These are phyloP conservation scores for Platismatia glauca DNA, from an alignment of 495 filamentous ascomycete species.

Conservation along the genomic window DNA sequence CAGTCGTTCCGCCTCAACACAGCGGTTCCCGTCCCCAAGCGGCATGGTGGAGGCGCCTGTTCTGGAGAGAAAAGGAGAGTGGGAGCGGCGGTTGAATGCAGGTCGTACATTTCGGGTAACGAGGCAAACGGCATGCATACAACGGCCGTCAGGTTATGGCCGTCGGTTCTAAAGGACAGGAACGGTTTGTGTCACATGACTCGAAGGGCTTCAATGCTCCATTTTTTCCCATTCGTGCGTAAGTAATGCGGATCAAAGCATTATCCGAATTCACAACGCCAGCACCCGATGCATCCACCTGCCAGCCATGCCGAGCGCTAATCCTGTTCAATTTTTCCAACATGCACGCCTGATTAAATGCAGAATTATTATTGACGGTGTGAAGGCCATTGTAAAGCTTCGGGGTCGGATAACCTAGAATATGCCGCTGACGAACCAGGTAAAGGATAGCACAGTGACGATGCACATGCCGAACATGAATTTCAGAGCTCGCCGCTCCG, in stretches of 20 bases:
- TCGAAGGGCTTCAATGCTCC: not conserved
- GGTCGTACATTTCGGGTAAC: not conserved
- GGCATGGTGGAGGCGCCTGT: not conserved
- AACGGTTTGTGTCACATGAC: not conserved
- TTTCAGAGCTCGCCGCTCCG: constrained; percentile 58
- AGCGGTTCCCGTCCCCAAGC: not conserved
- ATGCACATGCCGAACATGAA: constrained; percentile 65
- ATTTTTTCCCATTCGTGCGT: not conserved
- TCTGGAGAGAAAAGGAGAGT: not conserved
- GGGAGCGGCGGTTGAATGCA: not conserved
- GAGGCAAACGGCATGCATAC: not conserved
- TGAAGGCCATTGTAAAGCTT: not conserved
- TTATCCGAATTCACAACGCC: not conserved
- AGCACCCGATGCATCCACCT: constrained; percentile 5
- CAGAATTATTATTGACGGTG: constrained; percentile 1
- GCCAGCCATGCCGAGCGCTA: constrained; percentile 5
- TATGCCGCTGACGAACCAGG: constrained; percentile 73
- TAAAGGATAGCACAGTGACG: constrained; percentile 73
- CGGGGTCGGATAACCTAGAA: constrained; percentile 31
- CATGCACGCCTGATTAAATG: constrained; percentile 2
- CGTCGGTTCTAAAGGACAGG: not conserved
- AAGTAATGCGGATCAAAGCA: not conserved
- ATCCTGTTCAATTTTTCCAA: not conserved
- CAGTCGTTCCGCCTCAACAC: not conserved
- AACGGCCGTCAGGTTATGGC: not conserved